A percentile compares a stretch with the other conserved stretches of the same genome.
Evolutionary conservation across 352 stramenopile species (phyloP).

Genomic region (Thalassiosira mediterranea): DNA sequence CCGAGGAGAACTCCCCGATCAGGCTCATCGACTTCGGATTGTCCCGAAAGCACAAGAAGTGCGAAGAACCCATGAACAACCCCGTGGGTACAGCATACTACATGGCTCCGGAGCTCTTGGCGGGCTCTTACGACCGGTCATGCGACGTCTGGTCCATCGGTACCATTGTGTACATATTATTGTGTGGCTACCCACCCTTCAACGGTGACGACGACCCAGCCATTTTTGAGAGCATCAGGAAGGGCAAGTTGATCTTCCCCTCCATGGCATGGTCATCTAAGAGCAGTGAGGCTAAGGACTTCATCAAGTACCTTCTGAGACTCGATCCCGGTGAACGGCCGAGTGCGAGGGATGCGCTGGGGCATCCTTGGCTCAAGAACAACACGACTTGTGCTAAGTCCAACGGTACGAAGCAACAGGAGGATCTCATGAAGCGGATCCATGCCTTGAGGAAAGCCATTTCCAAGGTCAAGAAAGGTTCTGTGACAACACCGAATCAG

Average conservation of each 20-base stretch:
- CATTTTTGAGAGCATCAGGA: slow-evolving; percentile 86
- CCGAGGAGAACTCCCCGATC: slow-evolving; percentile 89
- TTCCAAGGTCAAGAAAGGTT: too few relatives aligned
- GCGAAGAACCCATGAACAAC: slow-evolving; percentile 81
- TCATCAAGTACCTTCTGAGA: slow-evolving; percentile 91
- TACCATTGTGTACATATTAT: slow-evolving; percentile 82
- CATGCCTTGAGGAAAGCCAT: too few relatives aligned
- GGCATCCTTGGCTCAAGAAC: slow-evolving; percentile 75
- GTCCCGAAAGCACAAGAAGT: slow-evolving; percentile 68
- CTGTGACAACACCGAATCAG: too few relatives aligned
- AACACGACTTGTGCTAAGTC: too few relatives aligned
- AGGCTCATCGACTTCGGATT: slow-evolving; percentile 91
- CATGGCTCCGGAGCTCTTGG: slow-evolving; percentile 86
- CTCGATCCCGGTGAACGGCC: slow-evolving; percentile 87
- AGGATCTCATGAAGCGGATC: too few relatives aligned
- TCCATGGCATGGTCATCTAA: slow-evolving; percentile 85
- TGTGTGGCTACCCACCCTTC: slow-evolving; percentile 86
- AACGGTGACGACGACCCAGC: slow-evolving; percentile 87
- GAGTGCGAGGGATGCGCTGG: slow-evolving; percentile 76
- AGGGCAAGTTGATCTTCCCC: slow-evolving; percentile 77
- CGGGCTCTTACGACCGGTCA: slow-evolving; percentile 91
- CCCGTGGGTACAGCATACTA: slow-evolving; percentile 85
- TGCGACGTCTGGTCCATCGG: slow-evolving; percentile 96
- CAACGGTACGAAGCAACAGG: slow-evolving; percentile 30
- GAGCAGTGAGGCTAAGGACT: slow-evolving; percentile 91